Evolutionary conservation across 2,329 filamentous ascomycete species (phyloP), one percentile per base, ranked within the genome.

Genomic region (Domatiomyces catenatus): DNA sequence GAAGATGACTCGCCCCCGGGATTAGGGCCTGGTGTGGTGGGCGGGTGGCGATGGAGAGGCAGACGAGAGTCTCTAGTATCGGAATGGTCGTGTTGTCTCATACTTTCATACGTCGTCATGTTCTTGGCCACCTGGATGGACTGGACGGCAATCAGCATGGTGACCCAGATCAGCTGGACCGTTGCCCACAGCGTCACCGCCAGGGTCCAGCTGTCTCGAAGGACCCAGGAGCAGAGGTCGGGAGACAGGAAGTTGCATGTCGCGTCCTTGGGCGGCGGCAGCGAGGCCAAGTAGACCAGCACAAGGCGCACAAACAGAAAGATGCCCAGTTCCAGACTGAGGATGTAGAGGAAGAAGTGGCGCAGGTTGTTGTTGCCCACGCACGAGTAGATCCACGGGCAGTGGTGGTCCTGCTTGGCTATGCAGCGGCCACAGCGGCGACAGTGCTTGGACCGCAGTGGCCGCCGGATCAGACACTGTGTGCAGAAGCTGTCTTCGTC

Each of bases 361-460:
- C 92, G 82, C 62, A 96, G 85, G 65, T 96, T 98, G 70, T 96
- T 96, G 56, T 92, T 79, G 44, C 86, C 92, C 43, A 98, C 79
- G 61, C 92, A 98, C 67, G 95, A 96, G 69, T 94, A 85, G 20
- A 96, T 86, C 92, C 92, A 98, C 0, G 92, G 92, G 62, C 92
- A 98, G 64, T 98, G 92, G 63, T 98, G 92, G 64, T 98, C 92
- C 69, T 94, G 87, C 67, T 93, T 94, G 50, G 90, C 88, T 49
- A 98, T 86, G 65, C 92, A 98, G 56, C 90, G 84, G 61, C 84
- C 80, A 65, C 92, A 98, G 54, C 86, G 77, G 63, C 83, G 84
- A 70, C 92, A 98, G 69, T 98, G 92, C 72, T 96, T 98, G 70
- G 89, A 94, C 58, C 92, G 79, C 54, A 98, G 70, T 2, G 92